Percentiles rank a stretch among this genome's conserved stretches.
Conservation (phyloP, 1,284 basidiomycete genomes). For the Stereum hirsutum region DNA sequence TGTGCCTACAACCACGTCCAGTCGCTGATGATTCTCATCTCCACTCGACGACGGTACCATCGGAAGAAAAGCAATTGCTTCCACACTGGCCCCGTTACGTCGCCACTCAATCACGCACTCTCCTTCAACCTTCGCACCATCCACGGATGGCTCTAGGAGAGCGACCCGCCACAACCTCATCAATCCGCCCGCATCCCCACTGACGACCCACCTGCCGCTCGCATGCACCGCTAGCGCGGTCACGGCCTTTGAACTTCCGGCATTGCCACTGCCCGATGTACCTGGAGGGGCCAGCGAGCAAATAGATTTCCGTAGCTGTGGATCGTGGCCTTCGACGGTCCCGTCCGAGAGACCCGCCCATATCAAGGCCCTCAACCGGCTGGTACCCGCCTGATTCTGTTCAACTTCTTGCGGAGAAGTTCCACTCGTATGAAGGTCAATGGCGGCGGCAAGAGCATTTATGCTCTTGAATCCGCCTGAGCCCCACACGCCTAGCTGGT, state of each 20-base stretch:
- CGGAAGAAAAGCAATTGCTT: slow-evolving; percentile 46
- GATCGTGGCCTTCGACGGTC: slow-evolving; percentile 49
- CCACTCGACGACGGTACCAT: slow-evolving; percentile 31
- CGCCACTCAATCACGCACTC: too few relatives aligned
- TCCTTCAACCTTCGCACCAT: slow-evolving; percentile 40
- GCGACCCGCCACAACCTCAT: too few relatives aligned
- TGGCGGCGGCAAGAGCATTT: slow-evolving; percentile 28
- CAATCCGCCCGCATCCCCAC: slow-evolving; percentile 50
- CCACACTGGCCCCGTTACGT: slow-evolving; percentile 32
- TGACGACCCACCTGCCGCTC: slow-evolving; percentile 52
- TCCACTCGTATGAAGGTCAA: too few relatives aligned
- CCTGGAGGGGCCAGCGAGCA: slow-evolving; percentile 39
- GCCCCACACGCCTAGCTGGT: slow-evolving; percentile 32
- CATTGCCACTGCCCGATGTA: slow-evolving; percentile 8
- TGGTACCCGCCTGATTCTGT: slow-evolving; percentile 1
- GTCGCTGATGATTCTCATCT: slow-evolving; percentile 1
- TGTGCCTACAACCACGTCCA: slow-evolving; percentile 26
- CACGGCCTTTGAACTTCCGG: slow-evolving; percentile 34
- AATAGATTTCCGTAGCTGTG: too few relatives aligned
- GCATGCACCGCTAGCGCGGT: slow-evolving; percentile 35
- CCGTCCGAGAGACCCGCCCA: slow-evolving; percentile 53
- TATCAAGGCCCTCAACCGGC: slow-evolving; percentile 24
- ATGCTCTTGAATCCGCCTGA: slow-evolving; percentile 24
- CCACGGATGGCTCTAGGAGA: too few relatives aligned
- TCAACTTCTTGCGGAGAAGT: too few relatives aligned